Evolutionary conservation across 108 stramenopile species (phyloP), one percentile per base, ranked within the genome.

Genomic region (Pelagomonas calceolata): DNA sequence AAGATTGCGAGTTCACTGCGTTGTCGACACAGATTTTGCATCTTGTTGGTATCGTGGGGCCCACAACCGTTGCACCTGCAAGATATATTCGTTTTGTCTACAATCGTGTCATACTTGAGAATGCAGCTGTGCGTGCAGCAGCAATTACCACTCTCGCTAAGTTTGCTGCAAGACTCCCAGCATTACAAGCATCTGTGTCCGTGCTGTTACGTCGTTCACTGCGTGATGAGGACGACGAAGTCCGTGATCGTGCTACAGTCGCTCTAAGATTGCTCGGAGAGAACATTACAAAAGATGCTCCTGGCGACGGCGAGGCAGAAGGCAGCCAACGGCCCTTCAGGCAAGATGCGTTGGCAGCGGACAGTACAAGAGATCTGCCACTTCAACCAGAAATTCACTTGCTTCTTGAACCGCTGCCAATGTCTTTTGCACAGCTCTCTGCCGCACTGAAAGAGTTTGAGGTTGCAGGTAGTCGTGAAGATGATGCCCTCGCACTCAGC

Each of bases 31-130:
- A 88, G 66, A 92, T 95, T 67, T 73, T 95, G 64, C 90, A 94
- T 75, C 81, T 95, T 63, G 66, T 97, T 34, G 96, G 94, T 31
- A 85, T 87, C 71, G 63, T 91, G 66, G 96, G 94, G 44, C 94
- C 93, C 18, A 74, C 73, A 26, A 91, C 93, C 0, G 70, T 82
- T 9, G 82, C 88, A 17, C 94, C 96, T 0, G 91, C 92, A 0
- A 78, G 91, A n/a, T 94, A 93, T 89, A 94, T 97, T 74, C 90
- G 96, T 34, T 95, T 94, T 78, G 88, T 97, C 68, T 97, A 95
- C 89, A 97, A 97, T 85, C 89, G 96, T 44, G 88, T 97, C 66
- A 95, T 97, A 70, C 75, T 97, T 63, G 96, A 95, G 77, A 94
- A 93, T 70, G 88, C 93, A 9, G 82, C 86, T 31, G 93, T 97